Conservation (phyloP, 2,329 filamentous ascomycete species). For the Apiospora saccharicola region DNA sequence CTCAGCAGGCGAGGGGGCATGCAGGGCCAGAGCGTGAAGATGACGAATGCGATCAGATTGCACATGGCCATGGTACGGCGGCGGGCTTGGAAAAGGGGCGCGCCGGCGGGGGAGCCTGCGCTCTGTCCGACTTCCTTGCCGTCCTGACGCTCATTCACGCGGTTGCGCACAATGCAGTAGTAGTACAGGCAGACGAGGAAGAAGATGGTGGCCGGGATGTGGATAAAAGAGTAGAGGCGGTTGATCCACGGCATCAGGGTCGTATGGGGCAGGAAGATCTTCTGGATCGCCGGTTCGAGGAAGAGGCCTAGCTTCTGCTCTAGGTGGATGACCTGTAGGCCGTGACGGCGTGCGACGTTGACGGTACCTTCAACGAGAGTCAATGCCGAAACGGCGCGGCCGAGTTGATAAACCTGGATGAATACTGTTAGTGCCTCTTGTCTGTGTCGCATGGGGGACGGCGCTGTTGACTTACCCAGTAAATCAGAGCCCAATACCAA, state of each 20-base stretch:
- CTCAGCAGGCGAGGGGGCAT: constrained; percentile 70
- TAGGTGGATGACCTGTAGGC: constrained; percentile 71
- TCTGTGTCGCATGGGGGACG: background rate
- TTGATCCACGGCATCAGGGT: constrained; percentile 73
- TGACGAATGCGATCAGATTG: constrained; percentile 66
- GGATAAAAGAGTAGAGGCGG: constrained; percentile 78
- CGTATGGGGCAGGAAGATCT: constrained; percentile 56
- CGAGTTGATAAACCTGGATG: constrained; percentile 74
- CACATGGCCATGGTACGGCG: constrained; percentile 68
- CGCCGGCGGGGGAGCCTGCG: constrained; percentile 45
- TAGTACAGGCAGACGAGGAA: constrained; percentile 72
- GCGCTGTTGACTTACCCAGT: constrained; percentile 65
- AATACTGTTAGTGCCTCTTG: background rate
- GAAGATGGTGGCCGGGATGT: constrained; percentile 78
- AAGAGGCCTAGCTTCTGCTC: constrained; percentile 72
- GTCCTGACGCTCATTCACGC: constrained; percentile 26
- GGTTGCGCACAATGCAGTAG: constrained; percentile 66
- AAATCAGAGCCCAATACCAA: constrained; percentile 80
- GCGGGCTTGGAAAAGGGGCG: constrained; percentile 60
- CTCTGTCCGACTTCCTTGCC: constrained; percentile 25
- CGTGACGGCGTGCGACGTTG: constrained; percentile 72
- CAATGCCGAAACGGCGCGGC: constrained; percentile 74
- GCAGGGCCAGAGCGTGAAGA: constrained; percentile 70
- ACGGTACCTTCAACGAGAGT: constrained; percentile 74
- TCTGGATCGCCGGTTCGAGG: constrained; percentile 62